A percentile compares a stretch with the other conserved stretches of the same genome.
phyloP scores from a whole-genome alignment of 441 rosid species.

The Syzygium malaccense region DNA sequence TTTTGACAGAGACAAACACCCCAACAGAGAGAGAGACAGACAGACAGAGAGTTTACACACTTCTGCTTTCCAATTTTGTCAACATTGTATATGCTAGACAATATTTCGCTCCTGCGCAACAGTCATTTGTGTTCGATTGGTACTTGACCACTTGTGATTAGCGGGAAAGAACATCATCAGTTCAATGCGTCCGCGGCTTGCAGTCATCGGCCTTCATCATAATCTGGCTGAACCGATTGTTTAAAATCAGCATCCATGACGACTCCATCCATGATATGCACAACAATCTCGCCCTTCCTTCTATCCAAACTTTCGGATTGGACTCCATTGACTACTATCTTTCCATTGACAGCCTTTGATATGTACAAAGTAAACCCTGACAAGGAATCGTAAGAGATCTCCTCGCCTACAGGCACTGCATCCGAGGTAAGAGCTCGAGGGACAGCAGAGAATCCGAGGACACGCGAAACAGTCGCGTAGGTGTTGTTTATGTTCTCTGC shows the following conservation, averaged over 20 bases:
- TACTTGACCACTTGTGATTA: background rate
- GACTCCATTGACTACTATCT: constrained; percentile 42
- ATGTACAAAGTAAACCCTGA: constrained; percentile 42
- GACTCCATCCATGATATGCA: constrained; percentile 56
- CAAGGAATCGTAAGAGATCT: constrained; percentile 44
- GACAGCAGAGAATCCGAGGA: constrained; percentile 55
- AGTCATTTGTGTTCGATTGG: background rate
- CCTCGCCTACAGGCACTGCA: constrained; percentile 12
- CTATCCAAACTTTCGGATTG: constrained; percentile 39
- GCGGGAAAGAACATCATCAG: background rate
- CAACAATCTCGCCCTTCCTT: constrained; percentile 30
- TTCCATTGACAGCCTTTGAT: constrained; percentile 27
- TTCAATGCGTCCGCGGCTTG: background rate
- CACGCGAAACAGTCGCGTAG: constrained; percentile 46
- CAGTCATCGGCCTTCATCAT: constrained; percentile 2
- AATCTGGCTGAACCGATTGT: constrained; percentile 41
- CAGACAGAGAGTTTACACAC: background rate
- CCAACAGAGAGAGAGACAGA: background rate
- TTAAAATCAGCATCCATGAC: constrained; percentile 70
- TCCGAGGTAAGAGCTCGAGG: constrained; percentile 33
- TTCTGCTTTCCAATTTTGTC: background rate
- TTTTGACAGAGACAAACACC: background rate
- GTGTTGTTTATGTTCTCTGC: constrained; percentile 25
- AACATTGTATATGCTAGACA: background rate
- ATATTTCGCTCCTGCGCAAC: background rate